phyloP scores from a whole-genome alignment of 148 eudicot genomes.

The Polygonum aviculare region DNA sequence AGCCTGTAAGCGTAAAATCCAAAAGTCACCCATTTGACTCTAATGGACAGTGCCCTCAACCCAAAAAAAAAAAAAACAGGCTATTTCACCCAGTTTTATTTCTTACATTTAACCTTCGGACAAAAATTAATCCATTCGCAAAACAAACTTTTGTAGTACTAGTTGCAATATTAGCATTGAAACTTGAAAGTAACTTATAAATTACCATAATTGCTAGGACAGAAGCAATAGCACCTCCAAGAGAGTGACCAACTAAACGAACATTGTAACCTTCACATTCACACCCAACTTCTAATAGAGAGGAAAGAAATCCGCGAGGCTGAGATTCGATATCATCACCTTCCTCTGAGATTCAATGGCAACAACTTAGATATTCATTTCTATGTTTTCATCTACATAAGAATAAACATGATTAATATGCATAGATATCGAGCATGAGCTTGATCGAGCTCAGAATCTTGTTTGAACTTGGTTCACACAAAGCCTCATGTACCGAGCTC shows the following conservation, averaged over 20 bases:
- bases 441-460: too few species aligned
- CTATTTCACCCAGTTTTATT: neutral
- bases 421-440: too few species aligned
- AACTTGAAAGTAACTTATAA: neutral
- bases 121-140: neutral
- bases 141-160: neutral
- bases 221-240: slow-evolving; percentile 77
- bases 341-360: slow-evolving; percentile 10
- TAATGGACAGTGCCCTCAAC: too few species aligned
- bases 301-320: slow-evolving; percentile 58
- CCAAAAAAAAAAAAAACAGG: too few species aligned
- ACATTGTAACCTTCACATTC: slow-evolving; percentile 67
- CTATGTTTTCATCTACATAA: neutral
- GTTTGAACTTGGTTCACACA: too few species aligned
- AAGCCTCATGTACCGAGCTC: too few species aligned
- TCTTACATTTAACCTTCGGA: neutral
- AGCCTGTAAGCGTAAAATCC: too few species aligned
- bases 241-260: slow-evolving; percentile 77
- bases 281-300: slow-evolving; percentile 57
- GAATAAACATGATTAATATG: too few species aligned
- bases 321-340: slow-evolving; percentile 25
- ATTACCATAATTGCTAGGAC: slow-evolving; percentile 60
- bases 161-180: neutral
- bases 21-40: too few species aligned
- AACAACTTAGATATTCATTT: neutral